Conservation (phyloP, 176 grass and related monocot species). For the Canna indica region DNA sequence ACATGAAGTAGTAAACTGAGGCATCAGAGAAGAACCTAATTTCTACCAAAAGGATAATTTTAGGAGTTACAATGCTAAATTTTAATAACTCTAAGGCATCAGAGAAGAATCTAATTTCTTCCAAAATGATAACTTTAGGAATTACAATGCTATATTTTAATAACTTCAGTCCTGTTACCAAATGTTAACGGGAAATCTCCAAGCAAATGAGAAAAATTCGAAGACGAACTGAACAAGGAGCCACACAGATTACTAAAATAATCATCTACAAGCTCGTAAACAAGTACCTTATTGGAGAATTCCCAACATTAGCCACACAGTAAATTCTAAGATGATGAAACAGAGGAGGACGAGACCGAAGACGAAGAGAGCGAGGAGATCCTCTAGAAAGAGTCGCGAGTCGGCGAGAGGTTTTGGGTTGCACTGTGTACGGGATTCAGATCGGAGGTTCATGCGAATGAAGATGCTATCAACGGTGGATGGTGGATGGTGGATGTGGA, state of each 20-base stretch:
- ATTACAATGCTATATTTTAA: background rate
- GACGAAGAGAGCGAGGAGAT: background rate
- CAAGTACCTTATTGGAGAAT: background rate
- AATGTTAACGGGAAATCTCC: background rate
- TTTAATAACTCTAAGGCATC: too few relatives aligned
- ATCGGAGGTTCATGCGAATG: background rate
- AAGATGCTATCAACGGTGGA: background rate
- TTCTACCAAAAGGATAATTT: background rate
- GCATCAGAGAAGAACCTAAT: background rate
- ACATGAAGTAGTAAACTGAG: too few relatives aligned
- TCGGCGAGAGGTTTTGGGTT: background rate
- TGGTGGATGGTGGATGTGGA: background rate
- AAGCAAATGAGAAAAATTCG: background rate
- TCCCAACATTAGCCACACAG: background rate
- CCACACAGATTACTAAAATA: background rate
- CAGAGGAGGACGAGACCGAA: background rate
- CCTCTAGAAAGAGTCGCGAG: background rate
- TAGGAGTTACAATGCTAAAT: background rate
- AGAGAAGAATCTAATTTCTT: background rate
- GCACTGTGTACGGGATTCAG: background rate
- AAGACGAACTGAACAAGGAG: background rate
- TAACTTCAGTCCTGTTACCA: background rate
- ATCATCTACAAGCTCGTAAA: background rate
- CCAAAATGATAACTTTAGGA: background rate
- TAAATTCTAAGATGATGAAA: background rate